Base-by-base conservation (phyloP, 1,284 basidiomycete genomes). In the Amylostereum areolatum region DNA sequence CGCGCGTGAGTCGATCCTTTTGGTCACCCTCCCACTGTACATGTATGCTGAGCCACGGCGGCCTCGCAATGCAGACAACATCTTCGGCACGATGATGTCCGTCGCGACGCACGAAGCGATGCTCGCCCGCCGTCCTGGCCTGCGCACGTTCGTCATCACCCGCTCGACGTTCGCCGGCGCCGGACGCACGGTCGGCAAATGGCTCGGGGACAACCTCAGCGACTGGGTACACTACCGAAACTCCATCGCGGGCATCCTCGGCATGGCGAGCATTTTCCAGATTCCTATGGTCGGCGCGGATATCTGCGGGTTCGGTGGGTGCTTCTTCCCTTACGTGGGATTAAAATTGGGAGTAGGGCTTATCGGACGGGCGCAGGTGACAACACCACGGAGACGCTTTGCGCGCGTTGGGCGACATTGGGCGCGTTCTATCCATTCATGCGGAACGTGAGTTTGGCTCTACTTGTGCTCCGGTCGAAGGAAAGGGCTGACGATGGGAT, bases 21-120 rank as follows among this genome's bases (percentile, higher is more conserved):
- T 9, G 18, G 18, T 18, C 18, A 9, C 25, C 33, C 1, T 27
- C 48, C 18, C 28, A 12, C 37, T 8, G 25, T 12, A 29, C 40
- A 31, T 18, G 18, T 44, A 36, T 9, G 35, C 35, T 46, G 29
- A 25, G 4, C 4, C 35, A 33, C 18, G n/a, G 40, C 25, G 43
- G 33, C 25, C 25, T 7, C 25, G 31, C 37, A 50, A 31, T 34
- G 40, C 54, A 66, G 69, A 86, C 67, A 87, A 86, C 53, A 62
- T 88, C 10, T 87, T 78, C 60, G 85, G 85, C 1, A 79, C 78
- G 4, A 83, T 85, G 77, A 86, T 87, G 83, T 81, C 81, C 6
- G 69, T 69, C 6, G 72, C 72, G 7, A 87, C 84, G 0, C 78
- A 72, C 37, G 62, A 78, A 27, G 83, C 84, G 2, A 75, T 88